Conservation (phyloP, 1,284 basidiomycete species). For the Fistulina hepatica region DNA sequence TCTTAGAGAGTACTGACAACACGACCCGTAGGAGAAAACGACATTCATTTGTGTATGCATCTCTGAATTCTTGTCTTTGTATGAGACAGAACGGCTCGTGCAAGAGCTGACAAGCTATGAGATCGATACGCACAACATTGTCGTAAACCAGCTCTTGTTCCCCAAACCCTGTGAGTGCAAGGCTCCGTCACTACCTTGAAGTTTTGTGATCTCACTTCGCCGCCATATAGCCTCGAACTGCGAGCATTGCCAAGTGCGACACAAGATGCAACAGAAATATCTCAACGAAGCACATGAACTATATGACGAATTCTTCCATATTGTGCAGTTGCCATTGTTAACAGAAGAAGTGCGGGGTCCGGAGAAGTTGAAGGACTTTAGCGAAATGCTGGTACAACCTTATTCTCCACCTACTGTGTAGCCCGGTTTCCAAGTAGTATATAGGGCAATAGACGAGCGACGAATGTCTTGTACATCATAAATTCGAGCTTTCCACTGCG, state of each 20-base stretch:
- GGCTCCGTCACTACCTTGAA: not conserved
- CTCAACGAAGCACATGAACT: conserved; percentile 89
- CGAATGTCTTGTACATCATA: too few species aligned
- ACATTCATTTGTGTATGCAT: conserved; percentile 99
- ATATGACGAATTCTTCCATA: conserved; percentile 96
- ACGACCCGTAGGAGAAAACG: conserved; percentile 73
- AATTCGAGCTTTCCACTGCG: too few species aligned
- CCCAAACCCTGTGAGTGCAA: conserved; percentile 80
- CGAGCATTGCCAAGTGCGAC: conserved; percentile 88
- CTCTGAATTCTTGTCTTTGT: conserved; percentile 94
- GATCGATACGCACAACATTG: conserved; percentile 98
- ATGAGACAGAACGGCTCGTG: conserved; percentile 96
- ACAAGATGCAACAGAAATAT: conserved; percentile 98
- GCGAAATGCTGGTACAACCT: conserved; percentile 73
- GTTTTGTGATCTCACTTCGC: conserved; percentile 4
- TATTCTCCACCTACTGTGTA: conserved; percentile 25
- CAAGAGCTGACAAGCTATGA: conserved; percentile 95
- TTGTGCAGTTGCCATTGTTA: conserved; percentile 83
- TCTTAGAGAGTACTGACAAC: not conserved
- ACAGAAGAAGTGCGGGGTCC: conserved; percentile 96
- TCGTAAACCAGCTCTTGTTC: conserved; percentile 95
- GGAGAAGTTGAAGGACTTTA: conserved; percentile 85
- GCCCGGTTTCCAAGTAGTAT: too few species aligned
- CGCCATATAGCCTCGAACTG: conserved; percentile 69
- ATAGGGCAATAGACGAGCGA: too few species aligned